Conservation (phyloP, 495 filamentous ascomycete genomes). For the Usnea hakonensis region DNA sequence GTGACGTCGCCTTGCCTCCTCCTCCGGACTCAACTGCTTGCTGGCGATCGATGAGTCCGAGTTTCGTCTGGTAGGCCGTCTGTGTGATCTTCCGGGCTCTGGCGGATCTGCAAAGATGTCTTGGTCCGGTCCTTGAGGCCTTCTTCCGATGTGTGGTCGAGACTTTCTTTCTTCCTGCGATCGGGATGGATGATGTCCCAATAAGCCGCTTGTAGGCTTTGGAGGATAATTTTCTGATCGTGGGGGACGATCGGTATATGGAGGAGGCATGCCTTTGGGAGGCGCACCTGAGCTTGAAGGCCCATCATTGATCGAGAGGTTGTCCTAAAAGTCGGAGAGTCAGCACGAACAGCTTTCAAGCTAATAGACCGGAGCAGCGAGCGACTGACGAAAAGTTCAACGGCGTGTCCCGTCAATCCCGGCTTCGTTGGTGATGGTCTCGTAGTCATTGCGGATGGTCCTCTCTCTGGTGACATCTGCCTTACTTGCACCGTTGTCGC, state of each 20-base stretch:
- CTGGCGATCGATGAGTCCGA: constrained; percentile 83
- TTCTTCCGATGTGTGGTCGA: constrained; percentile 31
- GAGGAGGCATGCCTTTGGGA: constrained; percentile 35
- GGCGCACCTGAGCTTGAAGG: constrained; percentile 22
- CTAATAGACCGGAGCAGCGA: background rate
- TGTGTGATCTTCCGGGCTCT: constrained; percentile 32
- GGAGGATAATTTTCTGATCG: constrained; percentile 30
- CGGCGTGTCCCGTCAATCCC: constrained; percentile 54
- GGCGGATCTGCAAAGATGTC: constrained; percentile 56
- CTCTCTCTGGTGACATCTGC: constrained; percentile 27
- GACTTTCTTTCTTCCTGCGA: constrained; percentile 48
- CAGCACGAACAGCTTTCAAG: constrained; percentile 5
- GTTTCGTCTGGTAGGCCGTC: constrained; percentile 65
- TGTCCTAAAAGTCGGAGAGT: constrained; percentile 32
- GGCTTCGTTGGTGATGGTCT: constrained; percentile 41
- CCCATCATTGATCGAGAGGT: constrained; percentile 44
- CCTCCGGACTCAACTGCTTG: constrained; percentile 58
- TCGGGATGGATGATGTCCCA: constrained; percentile 50
- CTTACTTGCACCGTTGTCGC: constrained; percentile 34
- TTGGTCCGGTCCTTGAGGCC: constrained; percentile 32
- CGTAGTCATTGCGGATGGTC: constrained; percentile 50
- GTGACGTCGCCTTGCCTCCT: constrained; percentile 61
- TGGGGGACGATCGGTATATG: constrained; percentile 35
- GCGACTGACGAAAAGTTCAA: constrained; percentile 81
- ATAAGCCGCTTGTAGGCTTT: constrained; percentile 34